These are phyloP conservation scores for Cutaneotrichosporon sp. DNA, from an alignment of 1,284 basidiomycete genomes.

Conservation along the genomic window DNA sequence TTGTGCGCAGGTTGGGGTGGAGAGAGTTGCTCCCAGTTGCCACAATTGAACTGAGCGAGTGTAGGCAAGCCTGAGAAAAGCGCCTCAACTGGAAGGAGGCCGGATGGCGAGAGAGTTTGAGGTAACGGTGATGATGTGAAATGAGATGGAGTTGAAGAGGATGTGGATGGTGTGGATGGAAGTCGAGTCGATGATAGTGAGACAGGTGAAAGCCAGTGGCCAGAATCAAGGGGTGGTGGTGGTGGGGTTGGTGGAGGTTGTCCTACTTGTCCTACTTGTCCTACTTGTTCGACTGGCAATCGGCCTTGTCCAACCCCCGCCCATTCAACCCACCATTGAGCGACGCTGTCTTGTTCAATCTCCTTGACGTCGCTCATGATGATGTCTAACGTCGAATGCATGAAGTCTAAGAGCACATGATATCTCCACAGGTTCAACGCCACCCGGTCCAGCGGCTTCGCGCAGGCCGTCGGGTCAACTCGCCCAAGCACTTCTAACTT, in stretches of 20 bases:
- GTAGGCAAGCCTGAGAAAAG: not conserved
- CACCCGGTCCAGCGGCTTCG: not conserved
- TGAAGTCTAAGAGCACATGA: slow-evolving; percentile 4
- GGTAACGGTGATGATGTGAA: not conserved
- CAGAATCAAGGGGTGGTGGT: slow-evolving; percentile 1
- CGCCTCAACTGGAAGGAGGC: not conserved
- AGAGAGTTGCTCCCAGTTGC: not conserved
- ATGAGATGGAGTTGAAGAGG: not conserved
- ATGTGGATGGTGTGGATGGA: slow-evolving; percentile 4
- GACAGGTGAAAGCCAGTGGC: not conserved
- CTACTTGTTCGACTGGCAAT: too few relatives aligned
- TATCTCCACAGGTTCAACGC: not conserved
- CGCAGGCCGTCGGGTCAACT: not conserved
- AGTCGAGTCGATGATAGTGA: not conserved
- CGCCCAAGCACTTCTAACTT: not conserved
- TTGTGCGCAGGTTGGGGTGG: not conserved
- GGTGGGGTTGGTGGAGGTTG: not conserved
- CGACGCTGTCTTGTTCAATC: not conserved
- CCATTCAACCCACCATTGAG: not conserved
- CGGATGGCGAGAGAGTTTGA: not conserved
- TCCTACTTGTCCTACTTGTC: not conserved
- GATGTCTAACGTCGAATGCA: not conserved
- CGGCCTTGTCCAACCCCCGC: not conserved
- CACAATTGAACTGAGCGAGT: not conserved
- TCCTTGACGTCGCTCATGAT: not conserved